Base-by-base conservation (phyloP, 2,329 filamentous ascomycete species). In the Truncatella angustata region DNA sequence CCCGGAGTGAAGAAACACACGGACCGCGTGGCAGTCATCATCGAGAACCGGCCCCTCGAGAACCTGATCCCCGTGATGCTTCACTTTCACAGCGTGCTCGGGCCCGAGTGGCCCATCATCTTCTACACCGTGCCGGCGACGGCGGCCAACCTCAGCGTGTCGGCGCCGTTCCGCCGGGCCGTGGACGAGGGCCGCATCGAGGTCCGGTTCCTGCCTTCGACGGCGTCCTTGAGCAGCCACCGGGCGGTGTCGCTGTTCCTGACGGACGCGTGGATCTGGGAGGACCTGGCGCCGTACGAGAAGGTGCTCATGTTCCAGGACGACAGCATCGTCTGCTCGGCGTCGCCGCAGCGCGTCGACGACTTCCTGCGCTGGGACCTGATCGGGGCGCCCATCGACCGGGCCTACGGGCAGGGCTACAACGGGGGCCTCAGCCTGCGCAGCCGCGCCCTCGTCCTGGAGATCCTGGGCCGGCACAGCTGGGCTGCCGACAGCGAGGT, bases 81-180 rank as follows among this genome's bases (percentile, higher is more conserved):
- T 12, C 70, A 73, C 51, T 73, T 70, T 55, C 58, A 64, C 35
- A 61, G 60, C 37, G 66, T 73, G 10, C 69, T 77, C 4, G 74
- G 73, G 1, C 71, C 73, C 9, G 55, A 57, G 9, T 77, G 74
- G 73, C 73, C 73, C 4, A 67, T 77, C 35, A 63, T 76, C 20
- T 68, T 76, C 37, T 73, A 71, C 56, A 76, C 74, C 0, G 64
- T 67, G 2, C 56, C 64, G n/a, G 59, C 61, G 49, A 63, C 54
- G 6, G 62, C 59, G 49, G 34, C 57, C 3, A 45, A 24, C 3
- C 50, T 58, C 18, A 58, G 57, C 4, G 36, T 48, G 12, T 70
- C 68, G 3, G 64, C 68, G 1, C 56, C 71, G 10, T 68, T 74
- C 49, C 60, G 61, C 10, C 71, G 70, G 5, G 68, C 70, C n/a